Conservation (phyloP, 805 yeast genomes). For the Myxozyma neotropica region DNA sequence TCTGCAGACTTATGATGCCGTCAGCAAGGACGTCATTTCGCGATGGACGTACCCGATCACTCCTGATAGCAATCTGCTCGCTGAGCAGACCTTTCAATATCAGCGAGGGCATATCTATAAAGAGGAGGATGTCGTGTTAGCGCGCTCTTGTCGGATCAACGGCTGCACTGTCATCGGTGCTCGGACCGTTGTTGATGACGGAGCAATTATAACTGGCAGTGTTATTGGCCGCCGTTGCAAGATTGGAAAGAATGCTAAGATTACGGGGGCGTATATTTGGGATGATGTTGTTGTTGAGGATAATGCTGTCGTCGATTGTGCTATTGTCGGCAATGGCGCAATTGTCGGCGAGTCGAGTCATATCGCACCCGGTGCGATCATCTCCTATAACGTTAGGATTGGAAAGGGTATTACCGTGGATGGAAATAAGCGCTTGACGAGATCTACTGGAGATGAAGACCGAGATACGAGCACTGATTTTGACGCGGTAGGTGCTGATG, state of each 20-base stretch:
- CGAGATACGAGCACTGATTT: constrained; percentile 21
- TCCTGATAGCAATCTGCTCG: constrained; percentile 78
- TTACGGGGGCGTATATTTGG: constrained; percentile 84
- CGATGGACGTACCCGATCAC: constrained; percentile 93
- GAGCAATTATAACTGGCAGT: constrained; percentile 64
- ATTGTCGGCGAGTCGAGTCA: constrained; percentile 54
- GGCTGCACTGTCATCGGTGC: constrained; percentile 82
- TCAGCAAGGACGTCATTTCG: constrained; percentile 84
- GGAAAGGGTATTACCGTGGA: constrained; percentile 24
- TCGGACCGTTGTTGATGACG: constrained; percentile 74
- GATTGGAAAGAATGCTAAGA: constrained; percentile 74
- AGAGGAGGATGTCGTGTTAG: constrained; percentile 83
- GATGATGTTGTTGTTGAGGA: constrained; percentile 76
- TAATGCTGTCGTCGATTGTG: constrained; percentile 56
- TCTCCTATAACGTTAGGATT: constrained; percentile 68
- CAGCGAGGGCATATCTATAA: constrained; percentile 86
- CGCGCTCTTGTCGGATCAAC: constrained; percentile 88
- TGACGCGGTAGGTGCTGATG: constrained; percentile 48
- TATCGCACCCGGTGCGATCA: constrained; percentile 69
- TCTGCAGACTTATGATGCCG: constrained; percentile 89
- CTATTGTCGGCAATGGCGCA: constrained; percentile 72
- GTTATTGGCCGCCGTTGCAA: constrained; percentile 84
- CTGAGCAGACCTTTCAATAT: constrained; percentile 72
- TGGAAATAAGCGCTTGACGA: constrained; percentile 29
- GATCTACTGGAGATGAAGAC: constrained; percentile 29